Base-by-base conservation (phyloP, 768 basidiomycete species). In the Boletus sp. region DNA sequence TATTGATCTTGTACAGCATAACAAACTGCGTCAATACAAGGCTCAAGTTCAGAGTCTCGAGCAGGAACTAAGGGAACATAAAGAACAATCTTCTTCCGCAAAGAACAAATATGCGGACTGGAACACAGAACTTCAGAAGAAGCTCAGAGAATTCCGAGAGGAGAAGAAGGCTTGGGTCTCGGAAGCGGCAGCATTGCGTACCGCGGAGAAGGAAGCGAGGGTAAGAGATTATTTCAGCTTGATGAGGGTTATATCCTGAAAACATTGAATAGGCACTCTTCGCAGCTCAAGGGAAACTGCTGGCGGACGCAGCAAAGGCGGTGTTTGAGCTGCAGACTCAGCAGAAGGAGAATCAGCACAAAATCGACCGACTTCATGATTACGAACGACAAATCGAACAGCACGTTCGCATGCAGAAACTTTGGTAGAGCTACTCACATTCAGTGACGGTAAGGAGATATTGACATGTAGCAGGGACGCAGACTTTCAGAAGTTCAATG, bases 331-430 rank as follows among this genome's bases (percentile, higher is more conserved):
- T 96, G 32, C 76, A 87, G 67, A 94, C 90, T 18, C 81, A 86
- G 64, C 79, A 81, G 61, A 89, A 90, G 64, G 90, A 90, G 71
- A 86, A 80, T 46, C 82, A 86, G 57, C 90, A 90, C 64, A 94
- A 94, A 67, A 82, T 96, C 12, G 84, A 87, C 58, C 82, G 89
- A 17, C 76, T 96, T 42, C 76, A 79, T 49, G 92, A 96, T 69
- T 96, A 94, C 62, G 94, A 97, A 67, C 77, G 75, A n/a, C 87
- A 90, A 63, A 92, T 96, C 45, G 87, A 91, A 51, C 90, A 94
- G 64, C 81, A 92, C 57, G 76, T 87, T 42, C 83, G 85, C 54
- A 81, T 89, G 65, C 89, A 92, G 66, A 79, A 81, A 50, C 72
- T 93, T 62, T 96, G 93, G 94, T 91, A 69, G 32, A 83, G 71